Percentiles rank a stretch among this genome's conserved stretches.
phyloP scores from a whole-genome alignment of 2,329 filamentous ascomycete genomes.

The Microdochium bolleyi region DNA sequence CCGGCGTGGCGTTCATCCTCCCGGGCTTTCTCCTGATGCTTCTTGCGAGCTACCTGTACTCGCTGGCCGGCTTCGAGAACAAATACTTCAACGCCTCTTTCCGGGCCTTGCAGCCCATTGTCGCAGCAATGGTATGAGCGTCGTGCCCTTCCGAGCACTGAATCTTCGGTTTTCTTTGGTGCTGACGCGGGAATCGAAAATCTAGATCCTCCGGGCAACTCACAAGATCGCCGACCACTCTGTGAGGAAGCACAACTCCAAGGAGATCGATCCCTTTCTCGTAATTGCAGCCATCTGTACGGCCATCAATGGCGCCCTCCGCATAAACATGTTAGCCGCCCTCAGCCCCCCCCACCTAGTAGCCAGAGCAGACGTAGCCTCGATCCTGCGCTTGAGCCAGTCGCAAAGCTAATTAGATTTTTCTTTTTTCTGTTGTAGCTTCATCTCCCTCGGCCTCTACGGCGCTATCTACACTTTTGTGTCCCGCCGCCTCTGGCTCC shows the following conservation, averaged over 20 bases:
- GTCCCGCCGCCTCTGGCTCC: conserved; percentile 13
- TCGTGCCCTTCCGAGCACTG: background rate
- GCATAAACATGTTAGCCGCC: conserved; percentile 16
- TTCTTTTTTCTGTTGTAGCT: conserved; percentile 5
- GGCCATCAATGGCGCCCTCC: conserved; percentile 15
- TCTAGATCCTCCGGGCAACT: conserved; percentile 16
- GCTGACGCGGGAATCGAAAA: no score
- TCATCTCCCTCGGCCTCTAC: conserved; percentile 18
- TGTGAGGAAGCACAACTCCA: conserved; percentile 13
- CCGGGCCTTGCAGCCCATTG: conserved; percentile 19
- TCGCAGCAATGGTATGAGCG: conserved; percentile 18
- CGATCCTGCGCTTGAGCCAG: no score
- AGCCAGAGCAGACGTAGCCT: no score
- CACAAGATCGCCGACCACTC: conserved; percentile 19
- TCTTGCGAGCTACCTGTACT: conserved; percentile 18
- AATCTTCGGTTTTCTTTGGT: no score
- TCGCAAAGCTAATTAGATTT: no score
- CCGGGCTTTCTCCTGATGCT: conserved; percentile 21
- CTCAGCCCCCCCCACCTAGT: no score
- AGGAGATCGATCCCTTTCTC: conserved; percentile 17
- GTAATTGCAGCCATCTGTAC: conserved; percentile 16
- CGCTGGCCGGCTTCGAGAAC: conserved; percentile 19
- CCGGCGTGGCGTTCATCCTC: conserved; percentile 19
- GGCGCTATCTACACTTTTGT: conserved; percentile 15
- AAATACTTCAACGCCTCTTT: conserved; percentile 21